Percentiles rank a stretch among this genome's conserved stretches.
Conservation (phyloP, 2,329 filamentous ascomycete genomes). For the Ceratocystiopsis brevicomis region DNA sequence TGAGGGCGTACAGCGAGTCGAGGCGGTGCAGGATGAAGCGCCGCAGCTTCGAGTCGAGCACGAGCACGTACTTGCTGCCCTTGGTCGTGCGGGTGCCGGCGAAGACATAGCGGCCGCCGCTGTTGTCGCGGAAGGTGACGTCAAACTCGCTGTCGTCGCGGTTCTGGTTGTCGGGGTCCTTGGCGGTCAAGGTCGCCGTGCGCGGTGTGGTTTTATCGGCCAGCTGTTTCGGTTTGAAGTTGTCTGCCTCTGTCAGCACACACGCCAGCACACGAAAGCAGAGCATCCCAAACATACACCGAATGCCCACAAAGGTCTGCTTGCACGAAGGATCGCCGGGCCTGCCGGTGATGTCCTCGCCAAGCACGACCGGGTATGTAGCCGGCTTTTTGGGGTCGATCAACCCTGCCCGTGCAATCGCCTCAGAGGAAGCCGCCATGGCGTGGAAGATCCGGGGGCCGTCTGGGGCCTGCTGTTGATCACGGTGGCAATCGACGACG, state of each 20-base stretch:
- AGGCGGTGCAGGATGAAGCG: slow-evolving; percentile 68
- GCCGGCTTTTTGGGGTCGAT: slow-evolving; percentile 40
- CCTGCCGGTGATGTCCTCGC: slow-evolving; percentile 39
- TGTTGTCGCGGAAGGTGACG: slow-evolving; percentile 32
- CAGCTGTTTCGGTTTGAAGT: slow-evolving; percentile 38
- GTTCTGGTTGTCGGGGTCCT: slow-evolving; percentile 21
- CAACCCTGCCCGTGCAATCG: slow-evolving; percentile 12
- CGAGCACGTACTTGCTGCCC: slow-evolving; percentile 43
- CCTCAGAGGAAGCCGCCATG: slow-evolving; percentile 10
- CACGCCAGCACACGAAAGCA: too few relatives aligned
- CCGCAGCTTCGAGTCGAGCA: slow-evolving; percentile 57
- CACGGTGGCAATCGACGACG: too few relatives aligned
- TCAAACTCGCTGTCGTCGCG: slow-evolving; percentile 37
- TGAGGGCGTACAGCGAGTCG: slow-evolving; percentile 73
- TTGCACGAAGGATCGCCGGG: slow-evolving; percentile 22
- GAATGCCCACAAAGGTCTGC: slow-evolving; percentile 39
- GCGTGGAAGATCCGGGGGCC: neutral
- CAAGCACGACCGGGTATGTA: slow-evolving; percentile 44
- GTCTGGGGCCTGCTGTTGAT: too few relatives aligned
- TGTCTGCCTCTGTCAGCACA: slow-evolving; percentile 21
- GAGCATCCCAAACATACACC: slow-evolving; percentile 10
- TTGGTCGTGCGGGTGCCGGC: slow-evolving; percentile 38
- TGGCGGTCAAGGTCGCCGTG: slow-evolving; percentile 6
- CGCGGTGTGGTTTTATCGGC: slow-evolving; percentile 27
- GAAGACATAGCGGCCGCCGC: slow-evolving; percentile 37